Percentiles rank a stretch among this genome's conserved stretches.
Conservation (phyloP, 345 rosid genomes). For the Ricinus communis region DNA sequence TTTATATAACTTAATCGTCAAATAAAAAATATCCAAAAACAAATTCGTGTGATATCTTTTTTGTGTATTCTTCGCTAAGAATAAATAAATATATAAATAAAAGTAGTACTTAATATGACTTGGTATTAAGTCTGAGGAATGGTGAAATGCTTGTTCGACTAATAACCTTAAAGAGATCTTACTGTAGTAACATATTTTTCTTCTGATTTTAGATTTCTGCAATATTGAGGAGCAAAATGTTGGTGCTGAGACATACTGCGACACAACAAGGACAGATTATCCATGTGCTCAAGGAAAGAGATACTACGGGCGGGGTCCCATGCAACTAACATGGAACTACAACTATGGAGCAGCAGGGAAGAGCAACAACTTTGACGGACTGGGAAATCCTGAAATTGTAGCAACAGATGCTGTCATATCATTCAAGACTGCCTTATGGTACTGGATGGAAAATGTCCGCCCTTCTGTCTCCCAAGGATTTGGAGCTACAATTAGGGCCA, state of each 20-base stretch:
- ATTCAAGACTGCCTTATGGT: neutral
- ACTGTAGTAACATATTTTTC: neutral
- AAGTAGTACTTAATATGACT: too few relatives aligned
- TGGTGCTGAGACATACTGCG: constrained; percentile 26
- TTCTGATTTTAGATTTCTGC: constrained; percentile 30
- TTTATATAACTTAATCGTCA: too few relatives aligned
- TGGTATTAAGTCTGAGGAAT: too few relatives aligned
- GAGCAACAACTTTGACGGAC: constrained; percentile 13
- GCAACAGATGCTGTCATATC: neutral
- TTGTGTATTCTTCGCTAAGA: too few relatives aligned
- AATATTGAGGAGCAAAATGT: constrained; percentile 34
- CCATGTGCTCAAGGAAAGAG: constrained; percentile 10
- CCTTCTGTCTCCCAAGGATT: neutral
- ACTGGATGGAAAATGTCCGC: neutral
- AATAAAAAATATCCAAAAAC: too few relatives aligned
- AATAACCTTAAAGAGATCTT: too few relatives aligned
- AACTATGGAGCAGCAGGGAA: constrained; percentile 16
- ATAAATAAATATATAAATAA: too few relatives aligned
- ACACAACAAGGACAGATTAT: neutral
- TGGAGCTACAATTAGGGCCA: constrained; percentile 6
- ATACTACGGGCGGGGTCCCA: constrained; percentile 16
- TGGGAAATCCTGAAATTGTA: constrained; percentile 11
- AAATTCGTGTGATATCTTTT: too few relatives aligned
- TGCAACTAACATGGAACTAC: constrained; percentile 20
- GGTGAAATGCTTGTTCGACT: too few relatives aligned